Evolutionary conservation across 2,329 filamentous ascomycete genomes (phyloP).

Genomic region (Pseudogymnoascus sp.): DNA sequence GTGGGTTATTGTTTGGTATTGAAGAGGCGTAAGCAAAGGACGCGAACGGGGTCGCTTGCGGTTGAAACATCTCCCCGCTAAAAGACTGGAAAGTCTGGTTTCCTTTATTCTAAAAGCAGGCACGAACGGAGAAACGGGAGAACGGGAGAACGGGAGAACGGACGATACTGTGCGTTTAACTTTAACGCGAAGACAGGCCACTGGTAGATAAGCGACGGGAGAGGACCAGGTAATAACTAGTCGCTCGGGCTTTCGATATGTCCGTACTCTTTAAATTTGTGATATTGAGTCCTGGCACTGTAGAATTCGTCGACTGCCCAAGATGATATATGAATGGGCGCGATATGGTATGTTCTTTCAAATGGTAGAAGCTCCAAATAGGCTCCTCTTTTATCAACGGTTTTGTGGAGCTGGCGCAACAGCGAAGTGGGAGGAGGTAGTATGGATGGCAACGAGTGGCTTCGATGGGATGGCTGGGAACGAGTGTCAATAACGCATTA

Average conservation of each 20-base stretch:
- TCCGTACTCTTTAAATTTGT: neutral
- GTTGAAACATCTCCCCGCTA: conserved; percentile 8
- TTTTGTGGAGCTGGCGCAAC: neutral
- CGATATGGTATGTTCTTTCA: neutral
- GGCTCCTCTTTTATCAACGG: neutral
- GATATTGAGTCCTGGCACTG: neutral
- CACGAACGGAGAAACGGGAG: neutral
- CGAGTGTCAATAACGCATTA: neutral
- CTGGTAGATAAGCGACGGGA: neutral
- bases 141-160: neutral
- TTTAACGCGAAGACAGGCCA: neutral
- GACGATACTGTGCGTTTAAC: neutral
- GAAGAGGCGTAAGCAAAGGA: neutral
- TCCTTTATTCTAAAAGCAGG: neutral
- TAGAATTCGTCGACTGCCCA: neutral
- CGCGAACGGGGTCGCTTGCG: neutral
- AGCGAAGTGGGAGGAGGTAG: neutral
- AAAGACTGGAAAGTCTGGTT: neutral
- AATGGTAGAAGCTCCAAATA: neutral
- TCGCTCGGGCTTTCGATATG: neutral
- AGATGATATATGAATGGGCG: neutral
- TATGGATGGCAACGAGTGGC: neutral
- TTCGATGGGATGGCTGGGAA: neutral
- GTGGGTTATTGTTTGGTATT: conserved; percentile 7
- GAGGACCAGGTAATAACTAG: neutral